Conservation (phyloP, 192 early-diverging fungal genomes). For the Martensiomyces pterosporus region DNA sequence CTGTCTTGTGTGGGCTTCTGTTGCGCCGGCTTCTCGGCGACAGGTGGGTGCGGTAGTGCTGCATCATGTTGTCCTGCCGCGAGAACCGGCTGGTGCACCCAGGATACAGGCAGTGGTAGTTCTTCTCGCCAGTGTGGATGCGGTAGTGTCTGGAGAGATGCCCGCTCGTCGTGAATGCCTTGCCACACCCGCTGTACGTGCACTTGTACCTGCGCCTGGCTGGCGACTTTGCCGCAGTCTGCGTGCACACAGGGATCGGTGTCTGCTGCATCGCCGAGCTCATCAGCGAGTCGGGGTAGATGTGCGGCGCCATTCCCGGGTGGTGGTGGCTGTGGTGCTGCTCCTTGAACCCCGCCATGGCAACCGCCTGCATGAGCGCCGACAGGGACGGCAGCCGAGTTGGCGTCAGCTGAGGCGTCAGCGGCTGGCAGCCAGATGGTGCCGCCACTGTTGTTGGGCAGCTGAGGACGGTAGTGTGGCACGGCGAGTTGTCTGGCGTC, state of each 20-base stretch:
- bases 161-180: constrained; percentile 76
- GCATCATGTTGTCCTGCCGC: constrained; percentile 78
- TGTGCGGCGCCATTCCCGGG: background rate
- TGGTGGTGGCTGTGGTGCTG: constrained; percentile 3
- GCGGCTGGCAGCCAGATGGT: no score
- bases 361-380: constrained; percentile 21
- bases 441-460: no score
- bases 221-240: constrained; percentile 1
- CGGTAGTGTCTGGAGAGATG: constrained; percentile 72
- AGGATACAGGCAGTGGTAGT: constrained; percentile 60
- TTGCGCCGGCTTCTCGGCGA: constrained; percentile 55
- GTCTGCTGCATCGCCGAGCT: no score
- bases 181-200: constrained; percentile 57
- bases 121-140: constrained; percentile 74
- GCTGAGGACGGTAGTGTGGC: constrained; percentile 14
- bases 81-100: constrained; percentile 67
- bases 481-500: constrained; percentile 12
- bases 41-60: constrained; percentile 71
- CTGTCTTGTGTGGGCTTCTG: no score
- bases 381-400: constrained; percentile 31
- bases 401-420: constrained; percentile 17
- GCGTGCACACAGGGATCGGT: background rate
- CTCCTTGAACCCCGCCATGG: constrained; percentile 6
- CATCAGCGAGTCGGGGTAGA: background rate
- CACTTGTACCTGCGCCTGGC: constrained; percentile 71